phyloP scores from a whole-genome alignment of 768 basidiomycete genomes.

The Inosperma sp. region DNA sequence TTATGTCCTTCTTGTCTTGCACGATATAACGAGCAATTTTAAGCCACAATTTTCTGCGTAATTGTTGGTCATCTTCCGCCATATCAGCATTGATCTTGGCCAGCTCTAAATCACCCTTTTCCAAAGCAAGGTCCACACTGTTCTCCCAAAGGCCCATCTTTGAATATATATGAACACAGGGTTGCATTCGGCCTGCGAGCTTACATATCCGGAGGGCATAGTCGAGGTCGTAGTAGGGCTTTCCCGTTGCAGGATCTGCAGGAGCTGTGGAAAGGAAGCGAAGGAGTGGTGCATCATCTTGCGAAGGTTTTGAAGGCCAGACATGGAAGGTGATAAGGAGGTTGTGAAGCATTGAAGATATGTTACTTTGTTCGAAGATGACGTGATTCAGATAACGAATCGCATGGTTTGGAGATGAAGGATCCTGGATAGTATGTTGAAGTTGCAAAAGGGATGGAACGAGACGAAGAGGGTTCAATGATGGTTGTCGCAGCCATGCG shows the following conservation, averaged over 20 bases:
- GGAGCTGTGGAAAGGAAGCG: constrained; percentile 83
- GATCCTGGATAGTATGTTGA: constrained; percentile 68
- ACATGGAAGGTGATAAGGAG: constrained; percentile 86
- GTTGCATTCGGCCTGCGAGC: constrained; percentile 69
- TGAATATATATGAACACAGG: constrained; percentile 95
- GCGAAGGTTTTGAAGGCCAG: constrained; percentile 42
- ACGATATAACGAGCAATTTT: constrained; percentile 99
- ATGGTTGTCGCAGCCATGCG: constrained; percentile 80
- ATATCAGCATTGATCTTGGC: constrained; percentile 95
- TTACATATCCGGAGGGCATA: constrained; percentile 94
- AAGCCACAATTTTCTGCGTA: constrained; percentile 94
- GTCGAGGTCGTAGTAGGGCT: constrained; percentile 95
- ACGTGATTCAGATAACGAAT: constrained; percentile 85
- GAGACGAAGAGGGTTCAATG: constrained; percentile 77
- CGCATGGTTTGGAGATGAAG: constrained; percentile 76
- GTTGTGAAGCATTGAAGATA: constrained; percentile 88
- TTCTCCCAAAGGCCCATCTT: constrained; percentile 98
- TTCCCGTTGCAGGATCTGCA: constrained; percentile 72
- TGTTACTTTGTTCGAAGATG: constrained; percentile 75
- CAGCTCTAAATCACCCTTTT: constrained; percentile 91
- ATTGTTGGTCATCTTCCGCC: constrained; percentile 81
- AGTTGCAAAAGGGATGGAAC: constrained; percentile 84
- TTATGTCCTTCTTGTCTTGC: constrained; percentile 96
- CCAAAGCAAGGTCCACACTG: constrained; percentile 89
- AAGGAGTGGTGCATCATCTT: constrained; percentile 71